Base-by-base conservation (phyloP, 768 basidiomycete species). In the Guyanaporus albipodus region DNA sequence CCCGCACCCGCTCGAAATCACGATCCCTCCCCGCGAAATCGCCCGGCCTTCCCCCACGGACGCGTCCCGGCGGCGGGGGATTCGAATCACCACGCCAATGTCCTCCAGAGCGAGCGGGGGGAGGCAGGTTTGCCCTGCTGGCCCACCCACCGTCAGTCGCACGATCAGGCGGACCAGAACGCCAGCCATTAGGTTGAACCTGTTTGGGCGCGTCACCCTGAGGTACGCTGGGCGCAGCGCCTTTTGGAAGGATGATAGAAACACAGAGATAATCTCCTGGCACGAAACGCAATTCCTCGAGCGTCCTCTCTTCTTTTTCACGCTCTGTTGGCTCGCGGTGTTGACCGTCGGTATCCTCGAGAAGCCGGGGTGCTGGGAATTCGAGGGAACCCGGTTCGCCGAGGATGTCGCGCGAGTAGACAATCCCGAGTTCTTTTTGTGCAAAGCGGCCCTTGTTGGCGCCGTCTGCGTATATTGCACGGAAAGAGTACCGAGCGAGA, bases 341-440 rank as follows among this genome's bases (percentile, higher is more conserved):
- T 49, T 75, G 69, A 5, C 55, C 50, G 15, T 67, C 67, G 0
- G 55, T 46, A 49, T 83, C 83, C 36, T 80, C 77, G 18, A 82
- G 66, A 3, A 89, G 72, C 3, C 83, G 76, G 0, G 82, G 74
- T 0, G 85, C 85, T 6, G 79, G 70, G 12, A 63, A 63, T 32
- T 74, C 71, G 18, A 85, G 62, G 1, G 82, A 66, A 27, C 87
- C 87, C 4, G 85, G 83, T 63, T 89, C 88, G 38, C 87, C 87
- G 3, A 89, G 77, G 53, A 91, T 85, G 67, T 91, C 90, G 52
- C 88, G 82, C 35, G 87, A 87, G 65, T 87, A 86, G 31, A 91
- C 83, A 57, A 77, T 77, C 22, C 89, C 89, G 34, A 91, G 78
- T 34, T 91, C 89, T 68, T 90, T 90, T 61, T 80, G 77, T 0